Conservation (phyloP, 805 yeast genomes). For the Candida jianshihensis region DNA sequence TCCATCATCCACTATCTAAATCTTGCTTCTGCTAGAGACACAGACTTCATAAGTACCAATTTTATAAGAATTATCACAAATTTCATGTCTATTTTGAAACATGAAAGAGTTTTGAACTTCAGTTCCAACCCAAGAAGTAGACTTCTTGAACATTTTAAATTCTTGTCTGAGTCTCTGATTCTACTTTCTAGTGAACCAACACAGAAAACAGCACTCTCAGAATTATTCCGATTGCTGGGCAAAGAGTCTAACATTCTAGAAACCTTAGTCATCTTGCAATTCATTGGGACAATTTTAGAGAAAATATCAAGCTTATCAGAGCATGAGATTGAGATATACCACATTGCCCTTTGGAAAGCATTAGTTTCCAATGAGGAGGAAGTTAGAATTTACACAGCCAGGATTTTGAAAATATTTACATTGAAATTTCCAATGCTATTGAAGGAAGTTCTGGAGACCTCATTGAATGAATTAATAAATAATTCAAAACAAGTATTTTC, state of each 20-base stretch:
- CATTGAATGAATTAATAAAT: slow-evolving; percentile 29
- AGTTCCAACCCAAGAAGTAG: slow-evolving; percentile 13
- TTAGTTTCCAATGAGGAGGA: slow-evolving; percentile 32
- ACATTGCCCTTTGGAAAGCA: slow-evolving; percentile 28
- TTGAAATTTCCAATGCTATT: slow-evolving; percentile 28
- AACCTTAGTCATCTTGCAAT: slow-evolving; percentile 13
- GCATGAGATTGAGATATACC: slow-evolving; percentile 18
- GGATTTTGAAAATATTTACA: slow-evolving; percentile 27
- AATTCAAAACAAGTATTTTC: slow-evolving; percentile 22
- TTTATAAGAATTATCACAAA: slow-evolving; percentile 21
- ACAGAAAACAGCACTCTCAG: slow-evolving; percentile 24
- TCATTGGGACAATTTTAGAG: slow-evolving; percentile 24
- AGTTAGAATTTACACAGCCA: slow-evolving; percentile 35
- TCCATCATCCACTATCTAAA: slow-evolving; percentile 29
- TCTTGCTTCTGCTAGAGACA: slow-evolving; percentile 21
- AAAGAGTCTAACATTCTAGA: slow-evolving; percentile 1
- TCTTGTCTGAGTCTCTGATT: slow-evolving; percentile 17
- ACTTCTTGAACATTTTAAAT: slow-evolving; percentile 16
- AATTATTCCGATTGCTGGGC: slow-evolving; percentile 9
- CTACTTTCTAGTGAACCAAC: slow-evolving; percentile 28
- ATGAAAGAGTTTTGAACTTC: slow-evolving; percentile 17
- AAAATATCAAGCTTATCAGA: slow-evolving; percentile 18
- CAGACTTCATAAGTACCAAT: slow-evolving; percentile 19
- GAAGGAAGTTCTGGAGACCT: slow-evolving; percentile 28
- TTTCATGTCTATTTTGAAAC: slow-evolving; percentile 22